A percentile compares a stretch with the other conserved stretches of the same genome.
Conservation (phyloP, 2,329 filamentous ascomycete species). For the Paradendryphiella salina region DNA sequence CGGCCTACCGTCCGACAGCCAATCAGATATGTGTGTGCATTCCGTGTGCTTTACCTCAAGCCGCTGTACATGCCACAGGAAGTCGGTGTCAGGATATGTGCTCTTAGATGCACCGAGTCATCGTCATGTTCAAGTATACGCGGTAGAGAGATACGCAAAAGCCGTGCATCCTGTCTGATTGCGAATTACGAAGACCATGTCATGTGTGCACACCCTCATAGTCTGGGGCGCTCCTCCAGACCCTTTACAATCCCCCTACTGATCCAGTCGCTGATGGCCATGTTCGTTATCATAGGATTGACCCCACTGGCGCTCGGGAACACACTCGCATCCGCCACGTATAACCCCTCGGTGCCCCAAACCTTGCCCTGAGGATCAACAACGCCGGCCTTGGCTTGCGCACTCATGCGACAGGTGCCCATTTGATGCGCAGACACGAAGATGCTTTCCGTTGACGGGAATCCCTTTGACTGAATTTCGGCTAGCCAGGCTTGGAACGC, state of each 20-base stretch:
- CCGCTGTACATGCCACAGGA: not conserved
- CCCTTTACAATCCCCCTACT: slow-evolving; percentile 36
- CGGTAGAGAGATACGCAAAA: not conserved
- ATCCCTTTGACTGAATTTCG: slow-evolving; percentile 55
- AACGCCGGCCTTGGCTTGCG: slow-evolving; percentile 47
- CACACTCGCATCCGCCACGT: slow-evolving; percentile 73
- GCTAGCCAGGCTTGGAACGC: slow-evolving; percentile 65
- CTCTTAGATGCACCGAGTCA: no score
- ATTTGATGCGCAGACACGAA: slow-evolving; percentile 79
- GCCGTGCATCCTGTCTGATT: not conserved
- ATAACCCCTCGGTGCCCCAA: slow-evolving; percentile 68
- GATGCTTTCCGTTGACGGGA: slow-evolving; percentile 55
- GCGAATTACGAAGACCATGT: not conserved
- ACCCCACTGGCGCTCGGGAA: slow-evolving; percentile 77
- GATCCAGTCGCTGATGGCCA: slow-evolving; percentile 55
- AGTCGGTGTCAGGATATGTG: no score
- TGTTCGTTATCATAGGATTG: slow-evolving; percentile 79
- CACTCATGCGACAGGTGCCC: slow-evolving; percentile 75
- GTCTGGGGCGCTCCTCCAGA: slow-evolving; percentile 26
- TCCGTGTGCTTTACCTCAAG: not conserved
- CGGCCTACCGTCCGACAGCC: not conserved
- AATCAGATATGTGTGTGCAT: not conserved
- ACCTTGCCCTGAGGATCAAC: slow-evolving; percentile 53
- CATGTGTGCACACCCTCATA: slow-evolving; percentile 13
- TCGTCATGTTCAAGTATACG: no score